Evolutionary conservation across 2,329 filamentous ascomycete species (phyloP).

Genomic region (Thermothelomyces thermophilus): DNA sequence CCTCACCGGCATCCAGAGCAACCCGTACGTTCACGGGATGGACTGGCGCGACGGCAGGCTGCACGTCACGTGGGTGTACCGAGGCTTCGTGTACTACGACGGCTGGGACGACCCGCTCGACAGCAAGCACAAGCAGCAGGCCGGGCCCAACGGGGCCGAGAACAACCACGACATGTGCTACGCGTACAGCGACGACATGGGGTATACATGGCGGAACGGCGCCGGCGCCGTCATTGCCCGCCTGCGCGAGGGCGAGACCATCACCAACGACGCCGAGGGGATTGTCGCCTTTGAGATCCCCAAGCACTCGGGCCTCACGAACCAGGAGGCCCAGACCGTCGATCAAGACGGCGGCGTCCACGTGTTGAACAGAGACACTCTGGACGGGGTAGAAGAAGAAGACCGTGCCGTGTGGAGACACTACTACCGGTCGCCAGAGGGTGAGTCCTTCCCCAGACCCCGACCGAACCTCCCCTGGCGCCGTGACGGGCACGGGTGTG

Average conservation of each 20-base stretch:
- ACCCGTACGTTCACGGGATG: slow-evolving; percentile 47
- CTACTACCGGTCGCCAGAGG: slow-evolving; percentile 32
- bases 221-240: slow-evolving; percentile 32
- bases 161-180: slow-evolving; percentile 48
- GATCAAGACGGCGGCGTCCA: slow-evolving; percentile 41
- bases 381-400: slow-evolving; percentile 26
- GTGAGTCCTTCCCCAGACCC: too few relatives aligned
- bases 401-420: slow-evolving; percentile 32
- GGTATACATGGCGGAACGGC: slow-evolving; percentile 38
- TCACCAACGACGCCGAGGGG: slow-evolving; percentile 35
- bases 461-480: too few relatives aligned
- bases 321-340: slow-evolving; percentile 44
- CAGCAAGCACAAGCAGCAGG: slow-evolving; percentile 36
- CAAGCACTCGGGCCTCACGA: slow-evolving; percentile 40
- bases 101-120: slow-evolving; percentile 38
- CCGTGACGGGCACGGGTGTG: too few relatives aligned
- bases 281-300: slow-evolving; percentile 40
- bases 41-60: slow-evolving; percentile 28
- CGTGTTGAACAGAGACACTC: slow-evolving; percentile 40
- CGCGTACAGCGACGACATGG: slow-evolving; percentile 40
- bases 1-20: slow-evolving; percentile 39
- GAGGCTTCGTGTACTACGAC: slow-evolving; percentile 39
- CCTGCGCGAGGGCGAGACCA: slow-evolving; percentile 31
- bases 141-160: slow-evolving; percentile 37
- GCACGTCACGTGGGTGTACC: slow-evolving; percentile 44